These are phyloP conservation scores for Phaffia rhodozyma DNA, from an alignment of 1,284 basidiomycete genomes.

Conservation along the genomic window DNA sequence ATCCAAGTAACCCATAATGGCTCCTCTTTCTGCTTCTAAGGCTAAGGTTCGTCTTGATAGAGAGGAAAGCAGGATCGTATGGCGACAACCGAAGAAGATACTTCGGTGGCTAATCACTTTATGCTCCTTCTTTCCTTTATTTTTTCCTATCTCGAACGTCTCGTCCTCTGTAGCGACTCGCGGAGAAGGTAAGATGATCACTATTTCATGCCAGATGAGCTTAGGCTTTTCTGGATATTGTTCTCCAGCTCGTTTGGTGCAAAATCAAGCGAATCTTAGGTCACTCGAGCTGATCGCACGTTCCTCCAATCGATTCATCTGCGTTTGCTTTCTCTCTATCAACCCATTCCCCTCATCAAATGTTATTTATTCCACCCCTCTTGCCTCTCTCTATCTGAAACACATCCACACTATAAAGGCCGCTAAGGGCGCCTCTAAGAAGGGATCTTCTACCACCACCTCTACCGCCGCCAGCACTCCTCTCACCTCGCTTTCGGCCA, in stretches of 20 bases:
- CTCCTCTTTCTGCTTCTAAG: constrained; percentile 16
- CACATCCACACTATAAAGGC: constrained; percentile 15
- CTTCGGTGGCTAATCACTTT: background rate
- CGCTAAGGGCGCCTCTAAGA: constrained; percentile 36
- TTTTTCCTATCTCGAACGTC: background rate
- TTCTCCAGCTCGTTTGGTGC: too few relatives aligned
- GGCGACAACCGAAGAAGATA: too few relatives aligned
- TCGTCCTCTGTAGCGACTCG: background rate
- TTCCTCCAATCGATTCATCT: background rate
- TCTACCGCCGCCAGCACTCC: constrained; percentile 61
- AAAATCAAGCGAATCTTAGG: too few relatives aligned
- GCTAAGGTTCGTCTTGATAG: constrained; percentile 3
- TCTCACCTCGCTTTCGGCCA: constrained; percentile 58
- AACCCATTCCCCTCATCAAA: background rate
- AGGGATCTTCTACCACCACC: constrained; percentile 40
- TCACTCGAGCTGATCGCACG: too few relatives aligned
- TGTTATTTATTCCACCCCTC: background rate
- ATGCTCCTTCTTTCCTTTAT: background rate
- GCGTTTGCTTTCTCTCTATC: background rate
- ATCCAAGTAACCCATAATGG: background rate
- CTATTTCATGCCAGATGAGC: too few relatives aligned
- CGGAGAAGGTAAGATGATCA: constrained; percentile 1
- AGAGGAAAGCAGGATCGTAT: background rate
- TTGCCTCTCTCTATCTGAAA: constrained; percentile 1
- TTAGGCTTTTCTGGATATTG: too few relatives aligned